Percentiles rank a stretch among this genome's conserved stretches.
Evolutionary conservation across 2,329 filamentous ascomycete species (phyloP).

Genomic region (Sphaerulina populicola): DNA sequence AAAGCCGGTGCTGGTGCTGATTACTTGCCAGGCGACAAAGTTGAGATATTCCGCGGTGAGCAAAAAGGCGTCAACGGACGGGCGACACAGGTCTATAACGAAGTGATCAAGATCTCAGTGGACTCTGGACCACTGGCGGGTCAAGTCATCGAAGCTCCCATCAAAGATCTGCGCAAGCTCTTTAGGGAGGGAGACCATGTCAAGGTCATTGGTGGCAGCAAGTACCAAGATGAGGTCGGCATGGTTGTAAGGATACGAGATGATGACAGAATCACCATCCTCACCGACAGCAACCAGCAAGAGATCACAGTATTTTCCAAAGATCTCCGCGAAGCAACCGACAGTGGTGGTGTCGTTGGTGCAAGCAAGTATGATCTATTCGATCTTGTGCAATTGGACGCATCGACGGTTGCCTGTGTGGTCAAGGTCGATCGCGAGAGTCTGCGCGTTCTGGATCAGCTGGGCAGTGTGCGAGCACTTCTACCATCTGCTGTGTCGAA

Average conservation of each 20-base stretch:
- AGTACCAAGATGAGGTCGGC: conserved; percentile 89
- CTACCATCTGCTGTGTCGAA: conserved; percentile 89
- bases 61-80: conserved; percentile 85
- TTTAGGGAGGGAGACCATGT: conserved; percentile 94
- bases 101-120: conserved; percentile 84
- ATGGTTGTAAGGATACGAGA: conserved; percentile 93
- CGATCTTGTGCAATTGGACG: conserved; percentile 88
- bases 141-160: conserved; percentile 82
- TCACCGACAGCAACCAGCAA: conserved; percentile 85
- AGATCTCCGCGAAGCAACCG: conserved; percentile 84
- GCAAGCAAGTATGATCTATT: conserved; percentile 87
- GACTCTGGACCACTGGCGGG: conserved; percentile 73
- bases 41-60: conserved; percentile 92
- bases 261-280: conserved; percentile 84
- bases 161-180: conserved; percentile 82
- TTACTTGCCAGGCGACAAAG: conserved; percentile 88
- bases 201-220: conserved; percentile 94
- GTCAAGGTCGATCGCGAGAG: conserved; percentile 94
- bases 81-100: conserved; percentile 74
- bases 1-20: conserved; percentile 75
- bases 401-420: conserved; percentile 83
- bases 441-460: conserved; percentile 80
- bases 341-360: conserved; percentile 75
- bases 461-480: conserved; percentile 70
- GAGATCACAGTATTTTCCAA: conserved; percentile 98